Percentiles rank a stretch among this genome's conserved stretches.
Evolutionary conservation across 164 flowering plant genomes (phyloP).

Genomic region (Houttuynia cordata): DNA sequence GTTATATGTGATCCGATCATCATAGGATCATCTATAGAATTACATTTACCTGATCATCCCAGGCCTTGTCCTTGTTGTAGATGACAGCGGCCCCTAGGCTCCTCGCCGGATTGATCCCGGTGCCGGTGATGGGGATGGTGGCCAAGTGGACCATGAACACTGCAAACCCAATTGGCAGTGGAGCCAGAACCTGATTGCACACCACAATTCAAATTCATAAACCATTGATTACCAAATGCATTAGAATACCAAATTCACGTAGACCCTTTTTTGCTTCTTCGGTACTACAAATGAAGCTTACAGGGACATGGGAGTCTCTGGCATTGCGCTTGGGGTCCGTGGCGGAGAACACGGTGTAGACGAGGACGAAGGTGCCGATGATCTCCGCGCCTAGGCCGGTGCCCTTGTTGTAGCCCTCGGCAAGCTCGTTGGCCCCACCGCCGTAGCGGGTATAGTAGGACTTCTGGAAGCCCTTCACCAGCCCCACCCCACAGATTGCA

Average conservation of each 20-base stretch:
- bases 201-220: not conserved
- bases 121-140: slow-evolving; percentile 81
- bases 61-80: slow-evolving; percentile 56
- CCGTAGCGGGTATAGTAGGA: slow-evolving; percentile 24
- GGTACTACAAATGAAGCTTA: slow-evolving; percentile 10
- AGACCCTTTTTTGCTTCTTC: too few relatives aligned
- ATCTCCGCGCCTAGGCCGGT: slow-evolving; percentile 52
- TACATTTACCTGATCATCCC: slow-evolving; percentile 70
- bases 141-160: slow-evolving; percentile 94
- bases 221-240: too few relatives aligned
- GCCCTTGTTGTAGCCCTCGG: slow-evolving; percentile 35
- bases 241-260: too few relatives aligned
- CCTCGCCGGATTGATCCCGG: slow-evolving; percentile 89
- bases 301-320: slow-evolving; percentile 57
- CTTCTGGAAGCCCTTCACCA: slow-evolving; percentile 48
- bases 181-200: slow-evolving; percentile 74
- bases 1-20: not conserved
- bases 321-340: slow-evolving; percentile 60
- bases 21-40: not conserved
- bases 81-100: slow-evolving; percentile 91
- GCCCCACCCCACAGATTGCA: slow-evolving; percentile 42
- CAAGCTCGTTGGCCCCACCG: slow-evolving; percentile 44
- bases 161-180: slow-evolving; percentile 89
- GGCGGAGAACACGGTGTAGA: slow-evolving; percentile 58
- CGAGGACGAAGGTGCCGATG: slow-evolving; percentile 52